Evolutionary conservation across 1,139 yeast genomes (phyloP).

Genomic region (Hemisphaericaspora xylofermentans): DNA sequence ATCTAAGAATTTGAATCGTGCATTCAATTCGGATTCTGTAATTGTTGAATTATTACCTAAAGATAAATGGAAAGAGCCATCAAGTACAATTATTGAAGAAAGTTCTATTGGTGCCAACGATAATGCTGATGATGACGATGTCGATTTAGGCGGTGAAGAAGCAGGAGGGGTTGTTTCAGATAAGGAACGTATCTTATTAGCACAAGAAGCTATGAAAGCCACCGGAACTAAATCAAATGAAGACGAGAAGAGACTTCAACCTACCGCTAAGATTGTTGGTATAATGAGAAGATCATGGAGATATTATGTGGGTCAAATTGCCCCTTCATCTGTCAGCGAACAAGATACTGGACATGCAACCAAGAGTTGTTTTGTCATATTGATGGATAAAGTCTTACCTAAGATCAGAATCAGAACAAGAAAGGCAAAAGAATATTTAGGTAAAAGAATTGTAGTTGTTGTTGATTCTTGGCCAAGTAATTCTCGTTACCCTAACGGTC

Average conservation of each 20-base stretch:
- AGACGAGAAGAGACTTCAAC: constrained; percentile 57
- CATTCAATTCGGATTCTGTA: constrained; percentile 89
- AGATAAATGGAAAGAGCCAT: constrained; percentile 85
- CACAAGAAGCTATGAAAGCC: constrained; percentile 75
- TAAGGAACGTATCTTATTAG: constrained; percentile 69
- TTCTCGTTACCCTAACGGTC: constrained; percentile 91
- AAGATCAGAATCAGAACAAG: constrained; percentile 84
- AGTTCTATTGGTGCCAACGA: constrained; percentile 61
- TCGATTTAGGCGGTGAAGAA: constrained; percentile 35
- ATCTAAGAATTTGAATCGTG: constrained; percentile 80
- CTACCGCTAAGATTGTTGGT: constrained; percentile 92
- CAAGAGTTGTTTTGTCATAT: constrained; percentile 76
- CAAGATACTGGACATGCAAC: constrained; percentile 59
- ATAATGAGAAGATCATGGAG: constrained; percentile 92
- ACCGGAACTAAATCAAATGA: constrained; percentile 22
- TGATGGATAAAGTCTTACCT: constrained; percentile 90
- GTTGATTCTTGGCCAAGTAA: constrained; percentile 89
- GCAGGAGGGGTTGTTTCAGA: constrained; percentile 55
- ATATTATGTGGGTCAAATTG: constrained; percentile 91
- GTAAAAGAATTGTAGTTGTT: constrained; percentile 87
- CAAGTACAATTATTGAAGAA: constrained; percentile 77
- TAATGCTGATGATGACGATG: constrained; percentile 53
- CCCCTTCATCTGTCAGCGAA: constrained; percentile 69
- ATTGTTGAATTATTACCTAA: constrained; percentile 88
- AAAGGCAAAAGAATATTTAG: constrained; percentile 75